Evolutionary conservation across 768 basidiomycete genomes (phyloP).

Genomic region (Mycena indigotica): DNA sequence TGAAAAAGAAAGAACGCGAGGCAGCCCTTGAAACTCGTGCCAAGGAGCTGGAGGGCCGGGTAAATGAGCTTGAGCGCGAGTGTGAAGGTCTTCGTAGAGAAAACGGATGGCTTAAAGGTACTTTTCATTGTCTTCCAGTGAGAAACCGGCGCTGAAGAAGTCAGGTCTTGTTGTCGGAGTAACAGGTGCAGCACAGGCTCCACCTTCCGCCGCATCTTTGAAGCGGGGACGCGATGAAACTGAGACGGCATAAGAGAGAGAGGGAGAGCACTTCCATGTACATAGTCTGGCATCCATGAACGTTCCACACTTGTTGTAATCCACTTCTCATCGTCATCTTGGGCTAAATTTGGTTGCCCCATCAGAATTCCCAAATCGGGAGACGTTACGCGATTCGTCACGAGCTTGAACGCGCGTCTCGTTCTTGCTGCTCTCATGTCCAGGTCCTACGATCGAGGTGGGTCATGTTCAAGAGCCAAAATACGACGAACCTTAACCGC

Average conservation of each 20-base stretch:
- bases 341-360: too few relatives aligned
- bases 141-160: not conserved
- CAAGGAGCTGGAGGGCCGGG: slow-evolving; percentile 80
- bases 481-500: slow-evolving; percentile 6
- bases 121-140: not conserved
- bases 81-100: slow-evolving; percentile 86
- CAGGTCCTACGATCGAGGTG: slow-evolving; percentile 97
- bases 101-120: slow-evolving; percentile 88
- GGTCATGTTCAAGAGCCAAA: slow-evolving; percentile 15
- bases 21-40: slow-evolving; percentile 82
- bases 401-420: not conserved
- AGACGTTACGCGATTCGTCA: not conserved
- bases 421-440: slow-evolving; percentile 59
- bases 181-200: slow-evolving; percentile 64
- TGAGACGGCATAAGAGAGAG: slow-evolving; percentile 23
- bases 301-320: too few relatives aligned
- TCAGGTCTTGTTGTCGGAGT: slow-evolving; percentile 82
- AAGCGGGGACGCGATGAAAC: slow-evolving; percentile 40
- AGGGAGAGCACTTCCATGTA: not conserved
- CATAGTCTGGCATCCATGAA: not conserved
- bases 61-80: slow-evolving; percentile 84
- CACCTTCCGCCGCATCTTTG: slow-evolving; percentile 28
- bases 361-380: too few relatives aligned
- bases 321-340: too few relatives aligned
- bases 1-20: slow-evolving; percentile 97